Conservation (phyloP, 2,329 filamentous ascomycete genomes). For the Diplocarpon rosae region DNA sequence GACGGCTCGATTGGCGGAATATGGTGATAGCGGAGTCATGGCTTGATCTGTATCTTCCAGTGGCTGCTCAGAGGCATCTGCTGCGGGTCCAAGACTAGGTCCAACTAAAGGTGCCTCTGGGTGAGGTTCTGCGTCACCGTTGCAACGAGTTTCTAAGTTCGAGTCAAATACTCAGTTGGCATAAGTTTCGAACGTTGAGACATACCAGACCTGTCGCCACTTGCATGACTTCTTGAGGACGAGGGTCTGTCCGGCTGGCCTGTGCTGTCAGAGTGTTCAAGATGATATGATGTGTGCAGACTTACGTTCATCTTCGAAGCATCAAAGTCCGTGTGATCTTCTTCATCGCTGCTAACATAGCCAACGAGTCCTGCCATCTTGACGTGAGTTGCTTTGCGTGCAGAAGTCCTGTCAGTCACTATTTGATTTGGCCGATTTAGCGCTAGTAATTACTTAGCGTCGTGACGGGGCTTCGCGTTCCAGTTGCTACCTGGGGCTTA, state of each 20-base stretch:
- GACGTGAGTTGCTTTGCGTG: neutral
- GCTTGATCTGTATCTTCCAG: conserved; percentile 23
- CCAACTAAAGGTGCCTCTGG: conserved; percentile 21
- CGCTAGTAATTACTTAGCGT: no score
- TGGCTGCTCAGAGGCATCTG: conserved; percentile 6
- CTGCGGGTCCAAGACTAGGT: conserved; percentile 17
- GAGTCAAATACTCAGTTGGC: no score
- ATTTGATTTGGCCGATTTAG: neutral
- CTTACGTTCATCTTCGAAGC: conserved; percentile 16
- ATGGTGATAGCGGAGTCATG: conserved; percentile 43
- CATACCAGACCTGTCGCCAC: conserved; percentile 16
- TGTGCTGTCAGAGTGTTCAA: conserved; percentile 15
- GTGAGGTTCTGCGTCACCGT: neutral
- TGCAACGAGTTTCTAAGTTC: no score
- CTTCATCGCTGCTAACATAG: conserved; percentile 32
- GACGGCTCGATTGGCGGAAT: conserved; percentile 51
- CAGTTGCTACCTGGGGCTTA: conserved; percentile 14
- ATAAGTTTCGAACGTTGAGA: neutral
- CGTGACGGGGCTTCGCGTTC: conserved; percentile 11
- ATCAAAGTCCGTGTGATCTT: conserved; percentile 20
- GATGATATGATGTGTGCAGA: neutral
- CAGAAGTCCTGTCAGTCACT: no score
- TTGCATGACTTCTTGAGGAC: conserved; percentile 6
- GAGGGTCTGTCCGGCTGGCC: conserved; percentile 10
- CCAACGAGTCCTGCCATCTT: conserved; percentile 28